phyloP scores from a whole-genome alignment of 2,329 filamentous ascomycete species.

The Aspergillus sp. region DNA sequence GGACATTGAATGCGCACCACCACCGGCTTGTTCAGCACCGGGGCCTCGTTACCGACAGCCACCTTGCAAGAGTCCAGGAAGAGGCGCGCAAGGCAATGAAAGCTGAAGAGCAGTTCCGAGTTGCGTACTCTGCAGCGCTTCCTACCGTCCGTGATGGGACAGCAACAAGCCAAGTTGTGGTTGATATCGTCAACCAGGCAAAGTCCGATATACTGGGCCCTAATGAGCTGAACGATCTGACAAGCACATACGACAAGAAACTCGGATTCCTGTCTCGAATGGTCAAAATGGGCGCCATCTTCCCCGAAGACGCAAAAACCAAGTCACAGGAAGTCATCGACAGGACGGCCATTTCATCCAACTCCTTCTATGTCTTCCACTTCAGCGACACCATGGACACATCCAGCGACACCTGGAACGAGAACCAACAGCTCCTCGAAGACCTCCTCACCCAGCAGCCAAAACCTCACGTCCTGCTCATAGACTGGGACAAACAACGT shows the following conservation, averaged over 20 bases:
- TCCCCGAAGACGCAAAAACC: neutral
- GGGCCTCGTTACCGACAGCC: neutral
- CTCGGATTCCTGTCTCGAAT: neutral
- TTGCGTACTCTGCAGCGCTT: neutral
- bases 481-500: neutral
- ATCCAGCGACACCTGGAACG: neutral
- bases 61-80: neutral
- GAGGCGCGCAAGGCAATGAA: neutral
- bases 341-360: neutral
- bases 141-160: neutral
- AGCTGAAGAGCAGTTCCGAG: neutral
- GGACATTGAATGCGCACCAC: neutral
- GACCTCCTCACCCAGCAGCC: neutral
- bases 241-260: neutral
- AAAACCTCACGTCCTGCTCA: neutral
- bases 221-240: neutral
- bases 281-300: neutral
- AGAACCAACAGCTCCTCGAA: neutral
- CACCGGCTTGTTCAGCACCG: neutral
- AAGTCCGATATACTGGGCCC: neutral
- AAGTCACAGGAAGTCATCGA: neutral
- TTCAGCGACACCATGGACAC: neutral
- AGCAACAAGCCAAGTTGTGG: neutral
- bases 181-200: neutral
- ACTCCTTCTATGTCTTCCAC: conserved; percentile 2